phyloP scores from a whole-genome alignment of 805 yeast genomes.

The Sugiyamaella chiloensis region DNA sequence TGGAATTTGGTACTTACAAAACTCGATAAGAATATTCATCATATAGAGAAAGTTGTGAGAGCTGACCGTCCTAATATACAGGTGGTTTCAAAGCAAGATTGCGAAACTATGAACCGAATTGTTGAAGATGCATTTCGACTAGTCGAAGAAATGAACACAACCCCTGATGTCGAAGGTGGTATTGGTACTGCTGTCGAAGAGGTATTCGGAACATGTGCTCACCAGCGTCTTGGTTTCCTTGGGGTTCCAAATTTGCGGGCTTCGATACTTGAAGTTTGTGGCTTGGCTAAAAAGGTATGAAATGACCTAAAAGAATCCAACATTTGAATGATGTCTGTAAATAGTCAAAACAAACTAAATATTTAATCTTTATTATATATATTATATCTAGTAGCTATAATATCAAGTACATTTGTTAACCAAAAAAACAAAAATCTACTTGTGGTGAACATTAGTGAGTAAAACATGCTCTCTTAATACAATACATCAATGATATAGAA shows the following conservation, averaged over 20 bases:
- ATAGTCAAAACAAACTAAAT: too few species aligned
- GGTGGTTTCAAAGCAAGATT: slow-evolving; percentile 10
- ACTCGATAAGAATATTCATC: slow-evolving; percentile 52
- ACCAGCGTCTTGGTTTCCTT: slow-evolving; percentile 17
- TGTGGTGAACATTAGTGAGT: too few species aligned
- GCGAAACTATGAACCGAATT: slow-evolving; percentile 8
- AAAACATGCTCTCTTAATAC: too few species aligned
- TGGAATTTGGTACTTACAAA: slow-evolving; percentile 78
- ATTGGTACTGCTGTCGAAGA: slow-evolving; percentile 33
- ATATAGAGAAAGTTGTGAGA: not conserved
- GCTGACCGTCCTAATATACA: not conserved
- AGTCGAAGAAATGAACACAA: slow-evolving; percentile 8
- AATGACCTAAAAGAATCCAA: too few species aligned
- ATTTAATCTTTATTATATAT: too few species aligned
- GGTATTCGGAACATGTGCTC: slow-evolving; percentile 31
- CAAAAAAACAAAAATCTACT: too few species aligned
- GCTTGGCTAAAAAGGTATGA: too few species aligned
- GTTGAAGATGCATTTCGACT: slow-evolving; percentile 3
- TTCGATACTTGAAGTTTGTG: slow-evolving; percentile 24
- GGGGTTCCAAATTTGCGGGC: slow-evolving; percentile 32
- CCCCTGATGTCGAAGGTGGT: slow-evolving; percentile 17
- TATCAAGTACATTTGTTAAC: too few species aligned
- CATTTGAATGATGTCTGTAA: too few species aligned
- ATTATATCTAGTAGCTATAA: too few species aligned
- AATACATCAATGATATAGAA: too few species aligned